Evolutionary conservation across 495 filamentous ascomycete species (phyloP).

Genomic region (Bacidia gigantensis): DNA sequence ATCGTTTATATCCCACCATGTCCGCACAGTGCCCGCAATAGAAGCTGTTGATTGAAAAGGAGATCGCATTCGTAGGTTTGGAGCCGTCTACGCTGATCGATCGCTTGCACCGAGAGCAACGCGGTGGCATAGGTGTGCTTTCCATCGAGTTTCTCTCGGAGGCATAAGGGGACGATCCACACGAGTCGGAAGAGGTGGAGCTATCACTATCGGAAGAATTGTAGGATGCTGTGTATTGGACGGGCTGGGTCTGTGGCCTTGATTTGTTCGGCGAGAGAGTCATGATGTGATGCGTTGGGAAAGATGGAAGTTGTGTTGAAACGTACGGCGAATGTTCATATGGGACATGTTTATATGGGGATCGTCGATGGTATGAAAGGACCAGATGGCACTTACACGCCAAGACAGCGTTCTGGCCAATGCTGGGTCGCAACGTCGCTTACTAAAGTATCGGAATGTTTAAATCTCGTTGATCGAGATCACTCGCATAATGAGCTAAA

Average conservation of each 20-base stretch:
- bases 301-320: too few species aligned
- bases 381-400: too few species aligned
- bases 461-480: neutral
- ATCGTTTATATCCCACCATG: slow-evolving; percentile 54
- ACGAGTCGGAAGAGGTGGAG: neutral
- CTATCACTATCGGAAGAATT: neutral
- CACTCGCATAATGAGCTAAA: slow-evolving; percentile 22
- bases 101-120: slow-evolving; percentile 38
- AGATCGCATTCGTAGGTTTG: slow-evolving; percentile 43
- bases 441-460: neutral
- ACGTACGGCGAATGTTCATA: too few species aligned
- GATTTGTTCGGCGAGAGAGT: too few species aligned
- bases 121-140: slow-evolving; percentile 20
- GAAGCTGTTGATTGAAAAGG: slow-evolving; percentile 64
- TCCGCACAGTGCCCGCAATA: slow-evolving; percentile 64
- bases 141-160: too few species aligned
- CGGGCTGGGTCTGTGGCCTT: too few species aligned
- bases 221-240: too few species aligned
- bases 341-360: too few species aligned
- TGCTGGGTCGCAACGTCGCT: too few species aligned
- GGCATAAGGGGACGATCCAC: neutral
- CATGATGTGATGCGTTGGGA: too few species aligned
- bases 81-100: slow-evolving; percentile 31
- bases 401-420: too few species aligned
- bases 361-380: too few species aligned